Base-by-base conservation (phyloP, 768 basidiomycete species). In the Pholiota conissans region DNA sequence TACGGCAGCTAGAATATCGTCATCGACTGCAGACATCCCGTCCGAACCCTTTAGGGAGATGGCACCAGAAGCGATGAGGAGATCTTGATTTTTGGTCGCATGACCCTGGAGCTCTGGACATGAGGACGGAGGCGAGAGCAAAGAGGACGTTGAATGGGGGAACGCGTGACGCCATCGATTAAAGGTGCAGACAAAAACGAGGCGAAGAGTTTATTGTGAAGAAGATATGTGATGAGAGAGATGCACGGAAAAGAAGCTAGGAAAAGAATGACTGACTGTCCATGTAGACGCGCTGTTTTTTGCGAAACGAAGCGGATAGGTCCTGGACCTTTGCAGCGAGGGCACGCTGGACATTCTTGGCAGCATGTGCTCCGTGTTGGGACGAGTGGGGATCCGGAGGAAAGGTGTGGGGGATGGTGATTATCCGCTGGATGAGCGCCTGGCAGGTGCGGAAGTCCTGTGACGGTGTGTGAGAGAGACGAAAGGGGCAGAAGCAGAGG, bases 281-380 rank as follows among this genome's bases (percentile, higher is more conserved):
- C 91, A 99, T 91, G 73, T 98, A 98, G 29, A 96, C 91, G 58
- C 93, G 87, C 74, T 99, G 97, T 77, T 96, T 98, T 80, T 97
- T 98, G 61, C 97, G 85, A 70, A 99, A 98, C 11, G 86, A 79
- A 20, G 89, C 90, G 65, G 93, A 95, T 52, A 95, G 79, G 65
- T 94, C 93, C 76, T 98, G 97, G 11, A 98, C 85, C 71, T 94
- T 94, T 34, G 91, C 93, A n/a, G 97, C 97, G 52, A 99, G 84
- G 20, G 88, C 95, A 39, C 94, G 85, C 72, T 98, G 97, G 20
- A 98, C 92, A 70, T 99, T 98, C 76, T 91, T 91, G 30, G 93
- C 90, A 1, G 94, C 84, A 37, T 85, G 77, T 8, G 77, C 74
- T 63, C 87, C 82, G 59, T 76, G 65, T 40, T 71, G 63, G 54